phyloP scores from a whole-genome alignment of 495 filamentous ascomycete genomes.

The Daldinia loculata region DNA sequence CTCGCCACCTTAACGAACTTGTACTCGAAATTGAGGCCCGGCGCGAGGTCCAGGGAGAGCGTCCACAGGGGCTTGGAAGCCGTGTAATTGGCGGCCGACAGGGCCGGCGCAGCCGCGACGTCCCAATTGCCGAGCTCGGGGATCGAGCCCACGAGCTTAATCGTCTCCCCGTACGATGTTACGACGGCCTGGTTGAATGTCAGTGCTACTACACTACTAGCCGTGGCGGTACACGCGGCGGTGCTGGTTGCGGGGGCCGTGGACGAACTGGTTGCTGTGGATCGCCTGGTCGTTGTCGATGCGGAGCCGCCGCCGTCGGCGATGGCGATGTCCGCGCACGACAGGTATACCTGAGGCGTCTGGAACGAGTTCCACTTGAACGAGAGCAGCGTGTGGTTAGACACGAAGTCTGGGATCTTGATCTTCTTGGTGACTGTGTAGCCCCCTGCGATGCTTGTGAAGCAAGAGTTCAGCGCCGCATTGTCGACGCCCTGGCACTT shows the following conservation, averaged over 20 bases:
- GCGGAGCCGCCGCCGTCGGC: constrained; percentile 29
- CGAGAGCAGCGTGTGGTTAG: constrained; percentile 60
- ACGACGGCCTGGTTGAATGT: constrained; percentile 61
- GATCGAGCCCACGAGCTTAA: constrained; percentile 62
- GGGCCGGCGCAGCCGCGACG: constrained; percentile 50
- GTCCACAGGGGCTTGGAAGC: constrained; percentile 59
- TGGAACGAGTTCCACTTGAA: constrained; percentile 68
- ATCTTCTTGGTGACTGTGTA: constrained; percentile 66
- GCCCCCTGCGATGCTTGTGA: constrained; percentile 61
- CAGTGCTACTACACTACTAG: constrained; percentile 41
- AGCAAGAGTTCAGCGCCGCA: constrained; percentile 56
- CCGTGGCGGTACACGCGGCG: constrained; percentile 18
- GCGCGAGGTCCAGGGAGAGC: constrained; percentile 51
- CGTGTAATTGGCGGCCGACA: constrained; percentile 60
- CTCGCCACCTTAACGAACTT: constrained; percentile 65
- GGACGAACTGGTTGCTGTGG: constrained; percentile 30
- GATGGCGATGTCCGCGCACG: constrained; percentile 65
- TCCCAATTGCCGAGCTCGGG: constrained; percentile 60
- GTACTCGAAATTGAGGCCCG: constrained; percentile 63
- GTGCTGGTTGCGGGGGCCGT: constrained; percentile 35
- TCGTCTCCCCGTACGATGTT: constrained; percentile 60
- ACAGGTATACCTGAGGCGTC: constrained; percentile 64
- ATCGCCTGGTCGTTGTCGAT: constrained; percentile 29
- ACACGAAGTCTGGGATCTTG: constrained; percentile 56
- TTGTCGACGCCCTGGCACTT: constrained; percentile 63